These are phyloP conservation scores for Mycena rosella DNA, from an alignment of 768 basidiomycete species.

Conservation along the genomic window DNA sequence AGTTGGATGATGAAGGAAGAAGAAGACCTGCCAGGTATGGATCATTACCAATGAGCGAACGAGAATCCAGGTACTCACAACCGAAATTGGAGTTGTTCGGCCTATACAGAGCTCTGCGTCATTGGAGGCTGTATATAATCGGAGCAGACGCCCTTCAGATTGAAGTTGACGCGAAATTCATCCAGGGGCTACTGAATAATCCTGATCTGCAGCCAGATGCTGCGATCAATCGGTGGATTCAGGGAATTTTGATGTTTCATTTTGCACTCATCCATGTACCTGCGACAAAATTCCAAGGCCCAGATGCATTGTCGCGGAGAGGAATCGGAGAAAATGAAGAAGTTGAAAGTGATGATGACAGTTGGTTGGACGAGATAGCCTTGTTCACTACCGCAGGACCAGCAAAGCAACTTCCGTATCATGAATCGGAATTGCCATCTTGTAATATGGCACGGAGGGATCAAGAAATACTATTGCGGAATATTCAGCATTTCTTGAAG, in stretches of 20 bases:
- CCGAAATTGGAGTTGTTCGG: constrained; percentile 50
- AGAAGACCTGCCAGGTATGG: not conserved
- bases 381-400: not conserved
- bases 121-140: constrained; percentile 43
- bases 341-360: not conserved
- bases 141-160: constrained; percentile 43
- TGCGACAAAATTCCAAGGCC: not conserved
- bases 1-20: not conserved
- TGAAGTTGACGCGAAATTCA: constrained; percentile 50
- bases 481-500: not conserved
- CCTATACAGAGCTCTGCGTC: constrained; percentile 42
- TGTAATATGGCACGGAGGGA: not conserved
- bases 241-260: constrained; percentile 47
- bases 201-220: constrained; percentile 48
- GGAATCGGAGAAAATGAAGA: not conserved
- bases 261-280: constrained; percentile 51
- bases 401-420: not conserved
- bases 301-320: not conserved
- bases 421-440: not conserved
- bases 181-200: constrained; percentile 51
- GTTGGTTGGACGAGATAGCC: not conserved
- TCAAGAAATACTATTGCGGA: not conserved
- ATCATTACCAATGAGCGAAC: not conserved
- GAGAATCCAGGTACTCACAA: not conserved
- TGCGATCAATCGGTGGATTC: constrained; percentile 50